Evolutionary conservation across 441 rosid genomes (phyloP).

Genomic region (Metrosideros polymorpha): DNA sequence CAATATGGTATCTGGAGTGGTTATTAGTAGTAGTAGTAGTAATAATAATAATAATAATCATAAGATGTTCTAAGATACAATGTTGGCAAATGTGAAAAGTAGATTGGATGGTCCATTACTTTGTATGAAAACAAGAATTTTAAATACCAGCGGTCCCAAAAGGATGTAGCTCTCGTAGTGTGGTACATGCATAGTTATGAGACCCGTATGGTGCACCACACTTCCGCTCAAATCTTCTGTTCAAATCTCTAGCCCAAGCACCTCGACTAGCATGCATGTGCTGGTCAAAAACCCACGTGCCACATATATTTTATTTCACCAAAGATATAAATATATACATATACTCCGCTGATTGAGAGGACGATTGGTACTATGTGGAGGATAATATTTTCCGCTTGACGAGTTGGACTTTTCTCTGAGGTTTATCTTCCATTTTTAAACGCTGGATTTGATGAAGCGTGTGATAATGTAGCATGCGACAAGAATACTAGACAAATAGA

Average conservation of each 20-base stretch:
- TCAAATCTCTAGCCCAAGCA: not conserved
- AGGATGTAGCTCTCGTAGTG: not conserved
- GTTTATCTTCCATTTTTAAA: not conserved
- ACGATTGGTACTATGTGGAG: not conserved
- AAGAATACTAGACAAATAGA: not conserved
- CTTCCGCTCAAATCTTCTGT: not conserved
- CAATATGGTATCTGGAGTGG: too few relatives aligned
- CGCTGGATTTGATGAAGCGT: not conserved
- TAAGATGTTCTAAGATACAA: not conserved
- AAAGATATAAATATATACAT: not conserved
- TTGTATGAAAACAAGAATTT: not conserved
- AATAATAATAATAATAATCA: not conserved
- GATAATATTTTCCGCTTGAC: not conserved
- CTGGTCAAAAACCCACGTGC: not conserved
- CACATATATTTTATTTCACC: not conserved
- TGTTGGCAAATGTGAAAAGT: not conserved
- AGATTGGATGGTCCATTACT: not conserved
- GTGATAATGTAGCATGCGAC: not conserved
- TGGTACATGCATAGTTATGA: not conserved
- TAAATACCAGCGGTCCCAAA: not conserved
- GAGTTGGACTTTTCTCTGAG: not conserved
- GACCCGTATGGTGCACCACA: not conserved
- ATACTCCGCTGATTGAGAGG: not conserved
- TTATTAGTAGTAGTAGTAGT: too few relatives aligned
- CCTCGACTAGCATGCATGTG: not conserved